These are phyloP conservation scores for Jimgerdemannia lactiflua DNA, from an alignment of 192 early-diverging fungal species.

Conservation along the genomic window DNA sequence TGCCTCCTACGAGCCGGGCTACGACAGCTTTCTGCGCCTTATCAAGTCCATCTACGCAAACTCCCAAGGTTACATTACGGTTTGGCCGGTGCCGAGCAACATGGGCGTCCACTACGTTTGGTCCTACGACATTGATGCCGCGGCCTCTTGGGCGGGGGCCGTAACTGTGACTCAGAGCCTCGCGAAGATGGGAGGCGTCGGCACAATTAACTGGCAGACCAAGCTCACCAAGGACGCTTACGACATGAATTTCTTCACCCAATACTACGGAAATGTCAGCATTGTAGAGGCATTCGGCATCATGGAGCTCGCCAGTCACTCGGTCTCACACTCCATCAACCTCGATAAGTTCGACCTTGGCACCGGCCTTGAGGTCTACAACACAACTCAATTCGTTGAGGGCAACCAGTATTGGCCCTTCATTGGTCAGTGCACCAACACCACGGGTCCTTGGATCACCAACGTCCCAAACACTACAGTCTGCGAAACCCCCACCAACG, in stretches of 20 bases:
- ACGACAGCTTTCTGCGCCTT: constrained; percentile 17
- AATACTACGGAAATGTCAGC: constrained; percentile 22
- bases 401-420: constrained; percentile 19
- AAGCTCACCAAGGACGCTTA: constrained; percentile 20
- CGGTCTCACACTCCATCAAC: constrained; percentile 22
- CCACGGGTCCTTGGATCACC: constrained; percentile 11
- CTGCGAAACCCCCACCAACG: constrained; percentile 14
- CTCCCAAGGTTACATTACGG: constrained; percentile 10
- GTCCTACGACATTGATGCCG: constrained; percentile 23
- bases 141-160: constrained; percentile 12
- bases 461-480: constrained; percentile 10
- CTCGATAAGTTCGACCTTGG: constrained; percentile 11
- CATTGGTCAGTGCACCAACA: constrained; percentile 24
- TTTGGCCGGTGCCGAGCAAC: constrained; percentile 22
- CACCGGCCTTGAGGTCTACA: constrained; percentile 10
- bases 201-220: constrained; percentile 23
- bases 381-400: constrained; percentile 7
- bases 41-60: constrained; percentile 8
- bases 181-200: constrained; percentile 5
- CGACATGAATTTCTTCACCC: neutral
- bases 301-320: constrained; percentile 20
- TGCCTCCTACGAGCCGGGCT: constrained; percentile 20
- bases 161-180: constrained; percentile 3
- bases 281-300: constrained; percentile 15
- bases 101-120: constrained; percentile 20